phyloP scores from a whole-genome alignment of 148 eudicot genomes.

The Silene uniflora region DNA sequence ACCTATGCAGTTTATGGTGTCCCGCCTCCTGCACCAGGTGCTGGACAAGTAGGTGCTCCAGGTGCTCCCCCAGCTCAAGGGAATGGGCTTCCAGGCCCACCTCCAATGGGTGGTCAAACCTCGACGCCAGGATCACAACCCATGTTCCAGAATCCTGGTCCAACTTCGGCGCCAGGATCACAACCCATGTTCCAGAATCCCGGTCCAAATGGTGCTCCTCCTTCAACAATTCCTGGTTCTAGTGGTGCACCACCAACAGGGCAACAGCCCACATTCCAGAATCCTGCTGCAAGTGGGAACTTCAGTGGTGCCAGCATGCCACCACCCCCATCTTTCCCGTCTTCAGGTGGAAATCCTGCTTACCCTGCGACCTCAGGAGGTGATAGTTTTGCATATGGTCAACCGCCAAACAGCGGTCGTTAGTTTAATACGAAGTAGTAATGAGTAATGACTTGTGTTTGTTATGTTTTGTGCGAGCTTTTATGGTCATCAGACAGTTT shows the following conservation, averaged over 20 bases:
- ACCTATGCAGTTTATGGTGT: constrained; percentile 38
- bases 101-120: constrained; percentile 33
- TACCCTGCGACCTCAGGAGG: constrained; percentile 27
- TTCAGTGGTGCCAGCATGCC: constrained; percentile 29
- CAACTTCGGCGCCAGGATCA: constrained; percentile 35
- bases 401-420: constrained; percentile 22
- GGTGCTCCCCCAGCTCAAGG: constrained; percentile 41
- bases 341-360: constrained; percentile 28
- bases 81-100: constrained; percentile 44
- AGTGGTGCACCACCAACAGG: constrained; percentile 29
- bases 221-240: constrained; percentile 25
- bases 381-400: constrained; percentile 31
- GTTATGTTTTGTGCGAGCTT: background rate
- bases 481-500: constrained; percentile 1
- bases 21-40: constrained; percentile 42
- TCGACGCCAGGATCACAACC: constrained; percentile 32
- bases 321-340: constrained; percentile 28
- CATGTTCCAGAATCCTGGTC: constrained; percentile 10
- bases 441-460: constrained; percentile 5
- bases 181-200: constrained; percentile 17
- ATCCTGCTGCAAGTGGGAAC: constrained; percentile 27
- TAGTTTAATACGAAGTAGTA: no score
- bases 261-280: constrained; percentile 32
- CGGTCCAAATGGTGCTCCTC: constrained; percentile 28
- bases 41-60: constrained; percentile 53